These are phyloP conservation scores for Claviceps fusiformis DNA, from an alignment of 2,329 filamentous ascomycete species.

Conservation along the genomic window DNA sequence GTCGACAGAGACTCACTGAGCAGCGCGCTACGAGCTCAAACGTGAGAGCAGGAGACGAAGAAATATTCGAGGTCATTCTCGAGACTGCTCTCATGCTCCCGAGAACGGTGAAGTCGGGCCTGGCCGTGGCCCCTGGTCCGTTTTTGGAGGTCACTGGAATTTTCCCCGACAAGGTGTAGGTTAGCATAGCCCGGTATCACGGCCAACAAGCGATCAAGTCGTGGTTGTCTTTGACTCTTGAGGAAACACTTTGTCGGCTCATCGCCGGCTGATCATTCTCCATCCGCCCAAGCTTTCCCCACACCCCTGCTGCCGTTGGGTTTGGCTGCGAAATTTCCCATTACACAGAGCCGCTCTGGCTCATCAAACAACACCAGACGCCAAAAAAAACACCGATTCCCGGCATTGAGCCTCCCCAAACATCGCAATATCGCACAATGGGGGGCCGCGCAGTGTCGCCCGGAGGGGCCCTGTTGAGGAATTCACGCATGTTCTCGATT, in stretches of 20 bases:
- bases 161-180: constrained; percentile 2
- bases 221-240: background rate
- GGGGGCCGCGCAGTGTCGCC: constrained; percentile 34
- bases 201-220: too few relatives aligned
- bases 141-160: constrained; percentile 3
- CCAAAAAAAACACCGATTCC: constrained; percentile 4
- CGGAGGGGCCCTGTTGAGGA: constrained; percentile 59
- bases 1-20: constrained; percentile 44
- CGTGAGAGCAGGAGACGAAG: constrained; percentile 52
- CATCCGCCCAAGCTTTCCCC: constrained; percentile 10
- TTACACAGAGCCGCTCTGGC: background rate
- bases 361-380: background rate
- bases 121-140: background rate
- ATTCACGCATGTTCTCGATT: constrained; percentile 80
- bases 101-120: background rate
- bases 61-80: constrained; percentile 38
- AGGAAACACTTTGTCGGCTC: constrained; percentile 9
- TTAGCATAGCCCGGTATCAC: background rate
- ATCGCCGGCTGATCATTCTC: constrained; percentile 13
- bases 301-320: background rate
- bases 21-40: constrained; percentile 69
- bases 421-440: constrained; percentile 18
- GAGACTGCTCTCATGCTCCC: constrained; percentile 18
- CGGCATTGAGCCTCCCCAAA: constrained; percentile 17
- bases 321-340: constrained; percentile 17